Conservation (phyloP, 1,284 basidiomycete genomes). For the Coriolopsis trogii region DNA sequence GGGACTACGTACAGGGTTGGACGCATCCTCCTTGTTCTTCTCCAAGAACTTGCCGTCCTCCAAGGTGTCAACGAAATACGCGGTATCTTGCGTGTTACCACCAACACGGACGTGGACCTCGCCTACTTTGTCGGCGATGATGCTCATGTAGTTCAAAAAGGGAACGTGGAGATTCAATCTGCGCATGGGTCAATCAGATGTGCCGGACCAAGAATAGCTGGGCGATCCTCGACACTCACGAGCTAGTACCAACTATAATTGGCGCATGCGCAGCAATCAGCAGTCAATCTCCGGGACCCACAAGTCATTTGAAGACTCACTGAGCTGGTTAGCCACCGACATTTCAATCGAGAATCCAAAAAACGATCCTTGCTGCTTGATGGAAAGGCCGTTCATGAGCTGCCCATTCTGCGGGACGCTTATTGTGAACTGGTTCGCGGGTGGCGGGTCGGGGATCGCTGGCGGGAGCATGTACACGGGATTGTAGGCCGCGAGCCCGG, state of each 20-base stretch:
- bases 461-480: conserved; percentile 20
- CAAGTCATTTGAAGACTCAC: conserved; percentile 42
- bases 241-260: conserved; percentile 56
- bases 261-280: conserved; percentile 27
- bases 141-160: conserved; percentile 74
- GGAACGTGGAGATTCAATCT: conserved; percentile 56
- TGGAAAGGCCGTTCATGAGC: conserved; percentile 43
- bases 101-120: conserved; percentile 62
- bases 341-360: conserved; percentile 76
- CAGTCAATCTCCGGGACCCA: neutral
- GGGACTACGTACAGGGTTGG: conserved; percentile 40
- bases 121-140: conserved; percentile 58
- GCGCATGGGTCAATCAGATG: conserved; percentile 39
- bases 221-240: conserved; percentile 62
- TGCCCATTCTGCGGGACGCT: conserved; percentile 10
- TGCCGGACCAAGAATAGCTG: conserved; percentile 26
- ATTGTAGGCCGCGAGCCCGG: conserved; percentile 21
- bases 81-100: conserved; percentile 72
- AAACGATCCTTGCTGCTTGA: conserved; percentile 61
- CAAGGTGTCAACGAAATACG: conserved; percentile 48
- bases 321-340: conserved; percentile 65
- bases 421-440: conserved; percentile 22
- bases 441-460: conserved; percentile 20
- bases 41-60: conserved; percentile 48
- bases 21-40: conserved; percentile 44